Conservation (phyloP, 192 early-diverging fungal genomes). For the Umbelopsis isabellina region DNA sequence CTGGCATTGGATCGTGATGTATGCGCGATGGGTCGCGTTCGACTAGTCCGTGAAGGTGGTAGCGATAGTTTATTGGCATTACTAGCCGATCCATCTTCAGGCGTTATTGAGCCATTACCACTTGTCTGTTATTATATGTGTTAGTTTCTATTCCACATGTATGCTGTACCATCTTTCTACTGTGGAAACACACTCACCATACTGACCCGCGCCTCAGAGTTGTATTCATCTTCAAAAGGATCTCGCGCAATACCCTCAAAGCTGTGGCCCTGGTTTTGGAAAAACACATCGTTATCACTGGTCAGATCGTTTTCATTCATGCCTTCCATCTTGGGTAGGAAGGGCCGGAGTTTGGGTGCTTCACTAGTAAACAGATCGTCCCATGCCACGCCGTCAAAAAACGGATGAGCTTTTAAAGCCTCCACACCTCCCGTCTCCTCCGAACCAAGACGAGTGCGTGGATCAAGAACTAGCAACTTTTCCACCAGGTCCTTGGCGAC, state of each 20-base stretch:
- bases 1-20: constrained; percentile 9
- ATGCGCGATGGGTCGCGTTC: background rate
- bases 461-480: constrained; percentile 69
- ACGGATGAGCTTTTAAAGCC: constrained; percentile 74
- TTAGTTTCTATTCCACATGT: too few species aligned
- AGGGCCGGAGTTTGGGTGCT: constrained; percentile 32
- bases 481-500: constrained; percentile 78
- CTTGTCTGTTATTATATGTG: background rate
- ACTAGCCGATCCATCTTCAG: background rate
- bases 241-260: constrained; percentile 2
- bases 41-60: background rate
- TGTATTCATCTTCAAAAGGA: constrained; percentile 14
- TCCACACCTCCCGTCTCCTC: constrained; percentile 53
- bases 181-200: background rate
- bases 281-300: constrained; percentile 7
- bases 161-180: too few species aligned
- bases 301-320: constrained; percentile 15
- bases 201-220: constrained; percentile 1
- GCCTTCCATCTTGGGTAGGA: constrained; percentile 13
- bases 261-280: constrained; percentile 12
- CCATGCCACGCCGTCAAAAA: constrained; percentile 86
- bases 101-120: background rate
- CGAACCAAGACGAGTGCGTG: constrained; percentile 65
- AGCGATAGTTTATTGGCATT: background rate
- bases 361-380: constrained; percentile 51